Conservation (phyloP, 768 basidiomycete species). For the Piloderma croceum region DNA sequence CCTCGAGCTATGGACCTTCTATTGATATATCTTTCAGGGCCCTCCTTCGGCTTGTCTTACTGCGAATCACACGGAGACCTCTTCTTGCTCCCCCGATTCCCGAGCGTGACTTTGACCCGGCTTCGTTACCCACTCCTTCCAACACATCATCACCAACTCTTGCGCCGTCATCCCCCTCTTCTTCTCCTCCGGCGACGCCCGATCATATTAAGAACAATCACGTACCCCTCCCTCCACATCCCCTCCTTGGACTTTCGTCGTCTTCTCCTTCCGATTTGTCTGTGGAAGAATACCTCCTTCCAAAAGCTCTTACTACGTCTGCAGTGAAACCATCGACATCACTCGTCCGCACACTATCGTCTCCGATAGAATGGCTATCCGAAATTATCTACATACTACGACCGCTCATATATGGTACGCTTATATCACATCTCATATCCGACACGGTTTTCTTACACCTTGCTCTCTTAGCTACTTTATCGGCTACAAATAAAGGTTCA, state of each 20-base stretch:
- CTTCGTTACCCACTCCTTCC: slow-evolving; percentile 51
- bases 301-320: slow-evolving; percentile 70
- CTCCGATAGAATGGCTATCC: slow-evolving; percentile 68
- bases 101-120: slow-evolving; percentile 82
- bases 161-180: slow-evolving; percentile 49
- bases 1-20: slow-evolving; percentile 1
- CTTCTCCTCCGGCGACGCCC: slow-evolving; percentile 58
- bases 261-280: slow-evolving; percentile 47
- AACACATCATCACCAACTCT: slow-evolving; percentile 55
- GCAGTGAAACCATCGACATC: slow-evolving; percentile 68
- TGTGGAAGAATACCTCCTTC: slow-evolving; percentile 76
- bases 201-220: slow-evolving; percentile 81
- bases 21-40: slow-evolving; percentile 44
- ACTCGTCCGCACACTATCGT: slow-evolving; percentile 55
- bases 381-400: slow-evolving; percentile 68
- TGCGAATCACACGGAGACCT: slow-evolving; percentile 74
- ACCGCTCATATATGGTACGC: slow-evolving; percentile 72
- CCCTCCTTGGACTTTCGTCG: slow-evolving; percentile 50
- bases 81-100: slow-evolving; percentile 74
- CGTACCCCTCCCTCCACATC: slow-evolving; percentile 57
- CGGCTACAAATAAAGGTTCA: slow-evolving; percentile 37
- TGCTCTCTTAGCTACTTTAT: too few species aligned
- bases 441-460: slow-evolving; percentile 22
- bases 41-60: slow-evolving; percentile 62
- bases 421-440: slow-evolving; percentile 9